These are phyloP conservation scores for Chalciporus pseudorubinellus DNA, from an alignment of 768 basidiomycete species.

Conservation along the genomic window DNA sequence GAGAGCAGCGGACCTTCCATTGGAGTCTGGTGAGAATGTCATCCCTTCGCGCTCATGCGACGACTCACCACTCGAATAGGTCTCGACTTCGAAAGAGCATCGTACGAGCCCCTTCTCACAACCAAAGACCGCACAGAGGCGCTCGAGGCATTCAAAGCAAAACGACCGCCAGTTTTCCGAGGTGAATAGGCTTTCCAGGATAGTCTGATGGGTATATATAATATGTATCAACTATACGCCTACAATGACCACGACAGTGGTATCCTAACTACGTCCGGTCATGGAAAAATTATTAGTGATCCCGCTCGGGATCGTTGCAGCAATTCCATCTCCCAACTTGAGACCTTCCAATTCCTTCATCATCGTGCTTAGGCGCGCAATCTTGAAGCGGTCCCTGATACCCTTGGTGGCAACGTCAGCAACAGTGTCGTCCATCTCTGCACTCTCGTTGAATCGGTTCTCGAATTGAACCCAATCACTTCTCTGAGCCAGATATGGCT, in stretches of 20 bases:
- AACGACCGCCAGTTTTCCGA: constrained; percentile 72
- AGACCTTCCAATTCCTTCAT: constrained; percentile 84
- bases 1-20: constrained; percentile 69
- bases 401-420: constrained; percentile 41
- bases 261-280: constrained; percentile 43
- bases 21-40: constrained; percentile 61
- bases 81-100: constrained; percentile 87
- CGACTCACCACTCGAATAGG: constrained; percentile 39
- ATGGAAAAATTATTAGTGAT: constrained; percentile 55
- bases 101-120: constrained; percentile 77
- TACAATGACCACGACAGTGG: background rate
- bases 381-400: constrained; percentile 56
- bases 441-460: constrained; percentile 68
- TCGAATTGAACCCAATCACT: constrained; percentile 90
- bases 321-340: constrained; percentile 54
- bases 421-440: constrained; percentile 43
- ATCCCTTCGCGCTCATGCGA: background rate
- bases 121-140: constrained; percentile 82
- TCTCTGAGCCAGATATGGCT: constrained; percentile 87
- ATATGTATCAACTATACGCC: background rate
- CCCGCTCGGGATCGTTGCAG: constrained; percentile 57
- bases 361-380: constrained; percentile 75
- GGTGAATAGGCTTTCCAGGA: constrained; percentile 54
- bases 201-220: constrained; percentile 3
- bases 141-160: constrained; percentile 81